Base-by-base conservation (phyloP, 495 filamentous ascomycete species). In the Corynascus novoguineensis region DNA sequence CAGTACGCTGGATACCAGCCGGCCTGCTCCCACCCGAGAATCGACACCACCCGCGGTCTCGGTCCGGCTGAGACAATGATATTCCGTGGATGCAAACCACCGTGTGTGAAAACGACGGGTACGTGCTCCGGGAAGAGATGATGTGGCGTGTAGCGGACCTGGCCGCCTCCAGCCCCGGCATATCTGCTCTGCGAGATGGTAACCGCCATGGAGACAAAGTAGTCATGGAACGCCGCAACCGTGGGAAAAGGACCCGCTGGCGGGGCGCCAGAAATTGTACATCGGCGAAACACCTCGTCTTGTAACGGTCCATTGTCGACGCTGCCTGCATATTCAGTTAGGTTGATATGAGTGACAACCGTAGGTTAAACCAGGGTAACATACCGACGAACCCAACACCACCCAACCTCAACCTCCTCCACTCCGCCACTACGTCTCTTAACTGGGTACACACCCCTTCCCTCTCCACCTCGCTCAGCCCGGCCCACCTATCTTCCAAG, bases 1-100 rank as follows among this genome's bases (percentile, higher is more conserved):
- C 75, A 80, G 50, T 76, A 74, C 15, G 59, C 72, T 45, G 75
- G 76, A 52, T 73, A 68, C 73, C 74, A 79, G 5, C 76, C 75
- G 4, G 75, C 70, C 53, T 79, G 74, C 49, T 76, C 70, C 77
- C 74, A 79, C 46, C 78, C 76, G 17, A 79, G 55, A 28, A 81
- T 59, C 1, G 73, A 67, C 24, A 72, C 59, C 27, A 75, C 49
- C 44, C 53, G 63, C 35, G 71, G 71, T 9, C 70, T 69, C 1
- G 54, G 54, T 25, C 57, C 47, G 11, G 63, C 11, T 12, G 69
- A 69, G 25, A 78, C 51, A 44, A 79, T 56, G 58, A 79, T 74
- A 56, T 81, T 78, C 48, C 70, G 73, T 35, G 60, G 74, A 60
- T 76, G 72, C 25, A 78, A 60, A 58, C 73, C 75, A 24, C 61